A percentile compares a stretch with the other conserved stretches of the same genome.
These are phyloP conservation scores for Discostella pseudostelligera DNA, from an alignment of 108 stramenopile genomes.

Conservation along the genomic window DNA sequence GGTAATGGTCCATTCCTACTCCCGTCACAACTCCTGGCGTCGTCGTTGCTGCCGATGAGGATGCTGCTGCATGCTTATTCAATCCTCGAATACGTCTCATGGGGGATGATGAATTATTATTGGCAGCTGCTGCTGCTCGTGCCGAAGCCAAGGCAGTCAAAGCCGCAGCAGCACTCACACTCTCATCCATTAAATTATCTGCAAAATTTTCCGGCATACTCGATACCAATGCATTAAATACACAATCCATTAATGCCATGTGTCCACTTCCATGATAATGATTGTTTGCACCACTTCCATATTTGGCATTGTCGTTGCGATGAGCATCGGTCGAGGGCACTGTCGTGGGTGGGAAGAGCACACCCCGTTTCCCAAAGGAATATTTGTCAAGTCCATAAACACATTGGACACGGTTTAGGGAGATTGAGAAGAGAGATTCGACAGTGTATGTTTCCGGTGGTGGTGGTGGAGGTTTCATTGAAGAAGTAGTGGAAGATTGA, in stretches of 20 bases:
- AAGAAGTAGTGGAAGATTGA: too few relatives aligned
- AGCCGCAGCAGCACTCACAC: slow-evolving; percentile 18
- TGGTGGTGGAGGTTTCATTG: too few relatives aligned
- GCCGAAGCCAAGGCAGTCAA: slow-evolving; percentile 27
- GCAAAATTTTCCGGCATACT: slow-evolving; percentile 16
- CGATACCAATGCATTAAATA: slow-evolving; percentile 54
- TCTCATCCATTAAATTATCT: slow-evolving; percentile 18
- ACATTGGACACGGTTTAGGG: too few relatives aligned
- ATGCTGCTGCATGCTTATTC: too few relatives aligned
- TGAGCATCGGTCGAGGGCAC: slow-evolving; percentile 70
- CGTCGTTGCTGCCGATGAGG: neutral
- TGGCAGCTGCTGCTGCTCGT: too few relatives aligned
- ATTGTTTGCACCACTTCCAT: too few relatives aligned
- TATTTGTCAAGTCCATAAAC: slow-evolving; percentile 65
- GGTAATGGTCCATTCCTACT: neutral
- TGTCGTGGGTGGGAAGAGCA: slow-evolving; percentile 58
- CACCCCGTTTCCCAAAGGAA: slow-evolving; percentile 44
- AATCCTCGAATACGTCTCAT: too few relatives aligned
- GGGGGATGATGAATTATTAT: too few relatives aligned
- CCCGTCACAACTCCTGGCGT: neutral
- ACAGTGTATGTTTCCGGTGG: too few relatives aligned
- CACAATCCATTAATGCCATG: slow-evolving; percentile 82
- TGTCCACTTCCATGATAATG: too few relatives aligned
- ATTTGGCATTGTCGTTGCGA: too few relatives aligned
- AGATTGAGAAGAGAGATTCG: too few relatives aligned